Conservation (phyloP, 192 early-diverging fungal species). For the Coemansia umbellata region DNA sequence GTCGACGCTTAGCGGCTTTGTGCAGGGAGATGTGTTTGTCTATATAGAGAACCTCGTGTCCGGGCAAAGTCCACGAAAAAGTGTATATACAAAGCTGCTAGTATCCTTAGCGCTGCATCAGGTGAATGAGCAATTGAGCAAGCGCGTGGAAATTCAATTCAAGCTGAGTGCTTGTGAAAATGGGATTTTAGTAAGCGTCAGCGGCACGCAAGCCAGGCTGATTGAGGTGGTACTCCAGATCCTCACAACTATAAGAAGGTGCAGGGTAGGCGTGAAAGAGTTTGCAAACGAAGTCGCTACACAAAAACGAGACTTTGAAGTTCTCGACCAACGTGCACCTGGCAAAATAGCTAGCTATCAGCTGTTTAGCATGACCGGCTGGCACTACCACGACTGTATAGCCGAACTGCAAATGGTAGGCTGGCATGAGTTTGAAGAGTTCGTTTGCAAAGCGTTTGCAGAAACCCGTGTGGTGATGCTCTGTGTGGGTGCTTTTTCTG, state of each 20-base stretch:
- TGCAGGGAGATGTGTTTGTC: neutral
- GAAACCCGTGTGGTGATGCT: slow-evolving; percentile 7
- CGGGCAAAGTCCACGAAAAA: neutral
- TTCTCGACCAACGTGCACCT: neutral
- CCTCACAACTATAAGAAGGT: too few species aligned
- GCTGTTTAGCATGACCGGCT: neutral
- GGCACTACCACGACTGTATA: neutral
- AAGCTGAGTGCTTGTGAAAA: neutral
- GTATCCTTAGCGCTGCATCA: neutral
- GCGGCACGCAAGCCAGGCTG: too few species aligned
- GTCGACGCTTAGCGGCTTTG: neutral
- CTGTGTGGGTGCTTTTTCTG: neutral
- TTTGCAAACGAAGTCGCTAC: too few species aligned
- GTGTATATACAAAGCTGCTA: neutral
- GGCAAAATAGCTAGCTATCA: neutral
- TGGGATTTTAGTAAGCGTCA: slow-evolving; percentile 1
- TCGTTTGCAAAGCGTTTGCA: neutral
- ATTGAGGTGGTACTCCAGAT: neutral
- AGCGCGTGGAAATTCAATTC: neutral
- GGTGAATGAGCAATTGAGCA: neutral
- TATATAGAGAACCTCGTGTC: slow-evolving; percentile 1
- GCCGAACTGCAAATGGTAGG: neutral
- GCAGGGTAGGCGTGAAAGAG: too few species aligned
- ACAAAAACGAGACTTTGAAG: too few species aligned
- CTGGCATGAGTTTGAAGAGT: neutral